Evolutionary conservation across 495 filamentous ascomycete species (phyloP).

Genomic region (Aspergillus kassunensis): DNA sequence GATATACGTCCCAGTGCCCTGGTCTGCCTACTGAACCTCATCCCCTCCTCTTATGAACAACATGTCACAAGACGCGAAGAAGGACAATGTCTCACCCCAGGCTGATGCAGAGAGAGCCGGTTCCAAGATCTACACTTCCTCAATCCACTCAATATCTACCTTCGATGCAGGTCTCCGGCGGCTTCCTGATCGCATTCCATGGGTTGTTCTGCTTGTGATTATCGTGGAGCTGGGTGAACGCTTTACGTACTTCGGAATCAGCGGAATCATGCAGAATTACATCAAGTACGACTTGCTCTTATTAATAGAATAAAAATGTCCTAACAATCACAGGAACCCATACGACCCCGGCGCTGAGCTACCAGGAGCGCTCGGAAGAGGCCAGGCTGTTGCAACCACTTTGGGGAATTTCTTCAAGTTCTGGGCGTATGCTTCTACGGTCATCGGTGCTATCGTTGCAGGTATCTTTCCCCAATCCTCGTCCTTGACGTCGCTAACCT

Average conservation of each 20-base stretch:
- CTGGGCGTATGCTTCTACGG: conserved; percentile 32
- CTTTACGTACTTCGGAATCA: conserved; percentile 26
- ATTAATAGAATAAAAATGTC: too few species aligned
- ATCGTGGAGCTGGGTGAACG: conserved; percentile 28
- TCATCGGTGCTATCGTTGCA: conserved; percentile 34
- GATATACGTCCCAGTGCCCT: too few species aligned
- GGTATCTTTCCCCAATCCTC: too few species aligned
- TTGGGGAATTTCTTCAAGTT: conserved; percentile 20
- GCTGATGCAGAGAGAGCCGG: background rate
- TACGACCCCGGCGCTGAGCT: conserved; percentile 13
- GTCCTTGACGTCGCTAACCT: too few species aligned
- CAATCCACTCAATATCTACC: background rate
- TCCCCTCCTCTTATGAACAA: background rate
- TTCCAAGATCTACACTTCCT: too few species aligned
- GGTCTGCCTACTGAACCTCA: too few species aligned
- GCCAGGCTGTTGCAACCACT: conserved; percentile 15
- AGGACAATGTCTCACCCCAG: background rate
- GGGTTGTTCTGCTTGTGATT: conserved; percentile 23
- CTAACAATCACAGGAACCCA: conserved; percentile 9
- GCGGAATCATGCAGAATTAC: conserved; percentile 18
- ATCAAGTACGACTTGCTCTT: conserved; percentile 18
- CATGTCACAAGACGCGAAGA: background rate
- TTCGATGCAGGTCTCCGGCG: conserved; percentile 13
- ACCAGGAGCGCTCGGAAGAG: conserved; percentile 13
- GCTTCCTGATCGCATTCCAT: conserved; percentile 22